Percentiles rank a stretch among this genome's conserved stretches.
These are phyloP conservation scores for Colletotrichum sp. DNA, from an alignment of 2,329 filamentous ascomycete genomes.

Conservation along the genomic window DNA sequence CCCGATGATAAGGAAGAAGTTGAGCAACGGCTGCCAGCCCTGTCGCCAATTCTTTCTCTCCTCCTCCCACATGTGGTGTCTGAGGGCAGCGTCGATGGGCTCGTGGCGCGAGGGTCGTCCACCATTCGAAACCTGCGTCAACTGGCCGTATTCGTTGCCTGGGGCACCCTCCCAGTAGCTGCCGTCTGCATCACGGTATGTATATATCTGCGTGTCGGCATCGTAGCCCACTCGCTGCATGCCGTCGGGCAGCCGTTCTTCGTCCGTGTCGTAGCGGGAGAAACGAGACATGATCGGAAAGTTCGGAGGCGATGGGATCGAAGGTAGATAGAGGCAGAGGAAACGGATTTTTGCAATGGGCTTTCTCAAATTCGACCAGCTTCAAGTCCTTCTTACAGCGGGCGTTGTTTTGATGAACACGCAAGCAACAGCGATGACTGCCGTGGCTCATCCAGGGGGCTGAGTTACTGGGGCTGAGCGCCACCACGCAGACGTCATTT, in stretches of 20 bases:
- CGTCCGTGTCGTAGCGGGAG: slow-evolving; percentile 50
- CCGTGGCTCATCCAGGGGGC: background rate
- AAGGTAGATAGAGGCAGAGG: background rate
- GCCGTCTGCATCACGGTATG: slow-evolving; percentile 53
- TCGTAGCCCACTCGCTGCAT: slow-evolving; percentile 62
- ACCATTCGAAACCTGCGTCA: slow-evolving; percentile 43
- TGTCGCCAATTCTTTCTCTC: slow-evolving; percentile 51
- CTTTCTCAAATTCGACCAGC: background rate
- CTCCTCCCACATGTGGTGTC: background rate
- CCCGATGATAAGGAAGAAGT: slow-evolving; percentile 60
- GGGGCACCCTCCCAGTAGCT: slow-evolving; percentile 55
- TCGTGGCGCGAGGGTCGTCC: slow-evolving; percentile 32
- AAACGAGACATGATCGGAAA: slow-evolving; percentile 43
- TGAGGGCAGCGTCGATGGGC: slow-evolving; percentile 27
- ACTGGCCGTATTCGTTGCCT: slow-evolving; percentile 52
- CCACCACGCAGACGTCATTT: background rate
- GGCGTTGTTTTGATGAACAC: background rate
- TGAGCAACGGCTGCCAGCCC: slow-evolving; percentile 60
- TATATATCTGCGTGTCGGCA: slow-evolving; percentile 58
- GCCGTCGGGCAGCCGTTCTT: slow-evolving; percentile 58
- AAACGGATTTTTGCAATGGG: background rate
- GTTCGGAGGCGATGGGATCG: background rate
- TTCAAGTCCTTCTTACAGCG: background rate
- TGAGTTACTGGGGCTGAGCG: background rate
- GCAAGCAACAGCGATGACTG: background rate